Base-by-base conservation (phyloP, 306 rosid species). In the Castanea mollissima region DNA sequence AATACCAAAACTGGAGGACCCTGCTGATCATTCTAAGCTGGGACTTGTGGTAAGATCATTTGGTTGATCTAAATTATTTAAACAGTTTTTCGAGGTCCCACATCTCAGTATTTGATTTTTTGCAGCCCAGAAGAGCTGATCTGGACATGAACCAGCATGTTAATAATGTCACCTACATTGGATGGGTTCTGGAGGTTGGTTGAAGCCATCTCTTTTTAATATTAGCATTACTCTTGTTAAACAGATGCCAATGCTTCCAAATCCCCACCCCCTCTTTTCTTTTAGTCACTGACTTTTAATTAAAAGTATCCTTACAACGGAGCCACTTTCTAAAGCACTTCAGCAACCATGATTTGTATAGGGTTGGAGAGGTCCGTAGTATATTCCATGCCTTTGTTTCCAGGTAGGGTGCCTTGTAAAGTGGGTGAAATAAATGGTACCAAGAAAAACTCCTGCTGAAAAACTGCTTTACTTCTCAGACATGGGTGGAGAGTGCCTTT, bases 131-230 rank as follows among this genome's bases (percentile, higher is more conserved):
- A 81, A 89, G 99, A 88, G 97, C 96, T 29, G 98, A 95, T 87
- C 85, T 95, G 41, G 98, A 95, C 89, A 93, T 91, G 99, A 95
- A 95, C 81, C 97, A 85, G 80, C 98, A 93, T 84, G 98, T 95
- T 83, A 95, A 92, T 87, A 95, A 95, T 55, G 99, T 95, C 78
- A 78, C 92, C 59, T 93, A 93, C 79, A 90, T 93, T 64, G 99
- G 96, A 84, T 95, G 99, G 99, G 93, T 95, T 77, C 92, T 95
- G 73, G 97, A 95, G 97, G 99, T 91, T 82, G 75, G 83, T 82
- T 34, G 23, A 51, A 76, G 23, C 62, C 76, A 62, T 7, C 68
- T 78, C 57, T 75, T 54, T 76, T 74, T 51, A 57, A 79, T 64
- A 10, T 6, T 73, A 63, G 75, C 3, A 19, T 25, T 71, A 29